Evolutionary conservation across 352 stramenopile species (phyloP), one percentile per base, ranked within the genome.

Genomic region (Phytopythium delawarense): DNA sequence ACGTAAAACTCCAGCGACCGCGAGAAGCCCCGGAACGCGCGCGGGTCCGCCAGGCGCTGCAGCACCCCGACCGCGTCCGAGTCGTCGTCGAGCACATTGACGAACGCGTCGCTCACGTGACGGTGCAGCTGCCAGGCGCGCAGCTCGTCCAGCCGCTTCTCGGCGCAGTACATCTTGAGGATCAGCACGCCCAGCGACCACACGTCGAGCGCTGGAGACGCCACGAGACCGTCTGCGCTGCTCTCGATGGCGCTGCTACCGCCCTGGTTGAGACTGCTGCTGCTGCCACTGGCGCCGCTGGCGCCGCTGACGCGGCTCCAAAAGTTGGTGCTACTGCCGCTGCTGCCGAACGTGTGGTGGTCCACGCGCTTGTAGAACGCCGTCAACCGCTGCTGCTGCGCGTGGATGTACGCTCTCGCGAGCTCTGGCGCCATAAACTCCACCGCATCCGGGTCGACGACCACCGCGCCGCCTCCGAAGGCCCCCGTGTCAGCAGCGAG

Each of bases 171-270:
- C 34, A 83, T 66, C 53, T 87, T 85, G 21, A 89, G 63, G 3
- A 87, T 75, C 15, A 85, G 67, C 18, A 88, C 70, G 0, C 81
- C 79, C 21, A 89, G 63, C 53, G 76, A 78, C 81, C 81, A 91
- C 16, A 84, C 64, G 62, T 91, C 81, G 35, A 83, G 71, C 11
- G 78, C 64, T 1, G 68, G 44, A 1, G 74, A 71, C 23, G 79
- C 68, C 32, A 59, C 54, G 6, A 75, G 57, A 9, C 63, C 49
- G 12, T 28, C 32, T 7, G 32, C 25, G 4, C 34, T 32, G n/a
- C 21, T 4, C 21, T 46, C 53, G 4, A 48, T 2, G 20, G 34
- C 46, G 16, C 59, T 50, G 45, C 45, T 32, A 20, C 45, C 9
- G 45, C 21, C 45, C 20, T 20, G n/a, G 20, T 42, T 45, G 30